A percentile compares a stretch with the other conserved stretches of the same genome.
phyloP scores from a whole-genome alignment of 2,329 filamentous ascomycete genomes.

The Diplodia scrobiculata region DNA sequence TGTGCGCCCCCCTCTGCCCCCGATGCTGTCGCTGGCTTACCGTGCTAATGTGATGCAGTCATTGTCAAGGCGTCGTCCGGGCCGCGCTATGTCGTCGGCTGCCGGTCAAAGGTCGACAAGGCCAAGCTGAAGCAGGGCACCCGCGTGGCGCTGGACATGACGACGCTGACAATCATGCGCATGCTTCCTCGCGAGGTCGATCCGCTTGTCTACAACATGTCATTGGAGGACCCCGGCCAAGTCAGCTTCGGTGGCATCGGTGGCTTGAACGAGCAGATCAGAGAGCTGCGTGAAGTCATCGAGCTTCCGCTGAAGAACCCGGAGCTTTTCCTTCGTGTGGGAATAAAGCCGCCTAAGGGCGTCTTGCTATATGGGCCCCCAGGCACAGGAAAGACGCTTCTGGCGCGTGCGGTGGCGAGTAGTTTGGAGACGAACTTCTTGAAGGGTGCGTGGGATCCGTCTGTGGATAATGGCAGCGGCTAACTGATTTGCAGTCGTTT shows the following conservation, averaged over 20 bases:
- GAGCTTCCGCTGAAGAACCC: slow-evolving; percentile 98
- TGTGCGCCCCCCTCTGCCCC: slow-evolving; percentile 63
- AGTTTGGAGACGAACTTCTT: slow-evolving; percentile 97
- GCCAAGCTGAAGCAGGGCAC: slow-evolving; percentile 96
- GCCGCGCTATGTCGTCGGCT: slow-evolving; percentile 96
- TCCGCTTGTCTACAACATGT: slow-evolving; percentile 99
- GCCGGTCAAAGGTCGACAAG: slow-evolving; percentile 97
- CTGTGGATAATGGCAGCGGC: slow-evolving; percentile 31
- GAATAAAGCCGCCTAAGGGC: slow-evolving; percentile 98
- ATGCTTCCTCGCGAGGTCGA: slow-evolving; percentile 99
- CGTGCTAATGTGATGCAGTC: slow-evolving; percentile 59
- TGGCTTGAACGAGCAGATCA: slow-evolving; percentile 96
- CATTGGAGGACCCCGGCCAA: slow-evolving; percentile 93
- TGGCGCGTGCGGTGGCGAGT: slow-evolving; percentile 92
- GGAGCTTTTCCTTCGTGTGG: slow-evolving; percentile 92
- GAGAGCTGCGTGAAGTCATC: slow-evolving; percentile 95
- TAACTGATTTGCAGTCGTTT: slow-evolving; percentile 72
- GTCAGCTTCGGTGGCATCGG: slow-evolving; percentile 98
- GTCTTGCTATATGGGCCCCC: slow-evolving; percentile 94
- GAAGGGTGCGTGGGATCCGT: slow-evolving; percentile 66
- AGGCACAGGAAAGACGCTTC: slow-evolving; percentile 92
- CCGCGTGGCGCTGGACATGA: slow-evolving; percentile 97
- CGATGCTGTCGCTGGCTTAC: neutral
- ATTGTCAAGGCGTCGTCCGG: slow-evolving; percentile 98
- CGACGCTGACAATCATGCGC: slow-evolving; percentile 98